phyloP scores from a whole-genome alignment of 805 yeast species.

The Ogataea saltuana region DNA sequence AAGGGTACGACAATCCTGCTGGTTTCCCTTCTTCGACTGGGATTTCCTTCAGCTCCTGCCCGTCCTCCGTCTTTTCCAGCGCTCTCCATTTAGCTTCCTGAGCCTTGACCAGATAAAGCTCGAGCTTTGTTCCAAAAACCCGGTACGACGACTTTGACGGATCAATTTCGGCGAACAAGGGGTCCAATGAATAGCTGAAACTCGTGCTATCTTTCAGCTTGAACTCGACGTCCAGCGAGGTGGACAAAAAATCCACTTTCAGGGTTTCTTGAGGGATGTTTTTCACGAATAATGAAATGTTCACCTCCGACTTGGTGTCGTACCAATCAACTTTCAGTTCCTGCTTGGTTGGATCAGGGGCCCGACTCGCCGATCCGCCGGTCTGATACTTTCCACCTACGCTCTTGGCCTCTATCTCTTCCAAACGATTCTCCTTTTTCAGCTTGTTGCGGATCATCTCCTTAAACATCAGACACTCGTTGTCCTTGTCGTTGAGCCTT shows the following conservation, averaged over 20 bases:
- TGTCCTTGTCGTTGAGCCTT: slow-evolving; percentile 44
- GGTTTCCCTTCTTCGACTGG: slow-evolving; percentile 9
- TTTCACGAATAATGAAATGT: slow-evolving; percentile 71
- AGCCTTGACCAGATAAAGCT: slow-evolving; percentile 58
- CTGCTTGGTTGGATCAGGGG: background rate
- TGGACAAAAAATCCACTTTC: slow-evolving; percentile 40
- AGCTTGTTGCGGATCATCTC: slow-evolving; percentile 38
- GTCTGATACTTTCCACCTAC: too few relatives aligned
- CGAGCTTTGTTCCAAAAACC: slow-evolving; percentile 74
- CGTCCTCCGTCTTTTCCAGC: slow-evolving; percentile 40
- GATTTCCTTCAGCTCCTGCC: background rate
- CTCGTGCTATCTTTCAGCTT: slow-evolving; percentile 46
- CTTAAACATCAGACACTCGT: slow-evolving; percentile 50
- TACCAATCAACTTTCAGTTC: slow-evolving; percentile 64
- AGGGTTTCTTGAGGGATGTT: slow-evolving; percentile 54
- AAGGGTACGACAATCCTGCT: slow-evolving; percentile 48
- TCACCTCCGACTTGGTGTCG: slow-evolving; percentile 59
- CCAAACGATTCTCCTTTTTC: slow-evolving; percentile 27
- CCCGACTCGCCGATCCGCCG: too few relatives aligned
- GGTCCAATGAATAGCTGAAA: slow-evolving; percentile 57
- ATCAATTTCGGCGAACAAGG: slow-evolving; percentile 52
- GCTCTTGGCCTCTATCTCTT: slow-evolving; percentile 1
- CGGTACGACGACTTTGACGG: slow-evolving; percentile 45
- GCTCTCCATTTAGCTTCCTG: slow-evolving; percentile 52
- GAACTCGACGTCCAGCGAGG: slow-evolving; percentile 45